phyloP scores from a whole-genome alignment of 73 alveolate species.

The Paramecium sexaurelia region DNA sequence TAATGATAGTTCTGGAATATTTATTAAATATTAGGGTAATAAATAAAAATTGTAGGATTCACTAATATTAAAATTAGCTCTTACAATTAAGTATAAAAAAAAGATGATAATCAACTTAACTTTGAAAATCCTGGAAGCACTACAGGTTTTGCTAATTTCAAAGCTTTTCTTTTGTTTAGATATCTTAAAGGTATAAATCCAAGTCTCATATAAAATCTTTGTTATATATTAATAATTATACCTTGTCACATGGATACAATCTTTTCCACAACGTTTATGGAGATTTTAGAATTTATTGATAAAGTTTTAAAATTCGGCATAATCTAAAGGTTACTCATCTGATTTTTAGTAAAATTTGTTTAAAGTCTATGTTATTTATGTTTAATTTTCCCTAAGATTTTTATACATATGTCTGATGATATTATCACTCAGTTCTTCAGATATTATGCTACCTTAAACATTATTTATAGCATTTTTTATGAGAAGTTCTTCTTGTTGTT shows the following conservation, averaged over 20 bases:
- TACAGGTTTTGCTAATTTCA: slow-evolving; percentile 27
- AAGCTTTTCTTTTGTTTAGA: slow-evolving; percentile 16
- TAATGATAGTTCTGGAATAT: too few species aligned
- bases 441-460: not conserved
- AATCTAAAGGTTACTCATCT: not conserved
- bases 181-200: slow-evolving; percentile 20
- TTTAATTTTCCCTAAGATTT: not conserved
- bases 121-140: not conserved
- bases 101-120: not conserved
- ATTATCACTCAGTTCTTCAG: not conserved
- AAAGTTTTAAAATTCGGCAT: not conserved
- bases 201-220: slow-evolving; percentile 31
- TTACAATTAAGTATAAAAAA: too few species aligned
- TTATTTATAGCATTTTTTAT: not conserved
- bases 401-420: not conserved
- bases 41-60: too few species aligned
- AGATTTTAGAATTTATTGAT: not conserved
- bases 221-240: not conserved
- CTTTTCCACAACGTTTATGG: slow-evolving; percentile 29
- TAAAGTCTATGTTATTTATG: not conserved
- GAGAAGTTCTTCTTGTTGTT: not conserved
- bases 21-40: too few species aligned
- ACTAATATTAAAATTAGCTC: too few species aligned
- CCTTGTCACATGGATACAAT: slow-evolving; percentile 47
- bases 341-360: not conserved